A percentile compares a stretch with the other conserved stretches of the same genome.
Evolutionary conservation across 768 basidiomycete genomes (phyloP).

Genomic region (Dacryopinax spathularia): DNA sequence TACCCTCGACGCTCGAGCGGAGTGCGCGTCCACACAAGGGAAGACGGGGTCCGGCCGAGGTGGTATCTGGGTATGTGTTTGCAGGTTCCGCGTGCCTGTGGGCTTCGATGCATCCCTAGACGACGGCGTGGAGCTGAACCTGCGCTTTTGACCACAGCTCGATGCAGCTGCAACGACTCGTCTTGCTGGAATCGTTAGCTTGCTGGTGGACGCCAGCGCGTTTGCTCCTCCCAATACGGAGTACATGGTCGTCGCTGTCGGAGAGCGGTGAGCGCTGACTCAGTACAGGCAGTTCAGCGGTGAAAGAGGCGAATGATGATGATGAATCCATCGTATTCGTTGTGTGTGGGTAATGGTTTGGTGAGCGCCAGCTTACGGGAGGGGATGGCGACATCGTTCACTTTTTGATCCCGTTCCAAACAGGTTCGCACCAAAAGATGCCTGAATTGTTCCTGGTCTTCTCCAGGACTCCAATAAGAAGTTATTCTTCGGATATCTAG

Average conservation of each 20-base stretch:
- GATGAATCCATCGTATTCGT: neutral
- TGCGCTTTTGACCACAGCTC: neutral
- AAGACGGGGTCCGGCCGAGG: conserved; percentile 25
- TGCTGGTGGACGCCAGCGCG: neutral
- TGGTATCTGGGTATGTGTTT: neutral
- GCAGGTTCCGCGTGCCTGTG: neutral
- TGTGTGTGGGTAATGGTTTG: neutral
- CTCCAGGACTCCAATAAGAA: too few relatives aligned
- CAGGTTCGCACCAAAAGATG: too few relatives aligned
- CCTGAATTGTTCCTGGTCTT: too few relatives aligned
- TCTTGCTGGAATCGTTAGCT: neutral
- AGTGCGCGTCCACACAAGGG: conserved; percentile 75
- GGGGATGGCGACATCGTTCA: neutral
- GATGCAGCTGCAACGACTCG: neutral
- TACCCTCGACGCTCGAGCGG: conserved; percentile 47
- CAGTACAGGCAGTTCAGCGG: too few relatives aligned
- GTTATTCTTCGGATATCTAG: too few relatives aligned
- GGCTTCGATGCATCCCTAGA: neutral
- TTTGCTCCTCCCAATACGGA: neutral
- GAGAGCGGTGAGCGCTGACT: neutral
- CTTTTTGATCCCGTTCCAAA: neutral
- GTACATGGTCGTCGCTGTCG: neutral
- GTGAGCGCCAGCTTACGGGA: neutral
- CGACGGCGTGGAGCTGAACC: neutral
- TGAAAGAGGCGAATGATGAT: neutral